These are phyloP conservation scores for Pythium dissotocum DNA, from an alignment of 352 stramenopile genomes.

Conservation along the genomic window DNA sequence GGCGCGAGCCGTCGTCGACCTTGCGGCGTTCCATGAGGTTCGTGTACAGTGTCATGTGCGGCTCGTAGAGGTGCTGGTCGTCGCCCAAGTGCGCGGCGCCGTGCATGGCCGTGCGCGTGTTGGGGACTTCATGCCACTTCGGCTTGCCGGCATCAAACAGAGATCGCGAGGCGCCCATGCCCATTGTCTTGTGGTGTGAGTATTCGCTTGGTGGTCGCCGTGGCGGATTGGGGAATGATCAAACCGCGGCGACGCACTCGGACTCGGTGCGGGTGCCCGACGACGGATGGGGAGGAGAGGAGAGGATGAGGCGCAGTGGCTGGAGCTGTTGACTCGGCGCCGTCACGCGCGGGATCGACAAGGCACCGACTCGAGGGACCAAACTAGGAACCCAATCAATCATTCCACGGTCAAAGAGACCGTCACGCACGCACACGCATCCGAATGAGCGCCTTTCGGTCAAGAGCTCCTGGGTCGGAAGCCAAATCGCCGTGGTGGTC, in stretches of 20 bases:
- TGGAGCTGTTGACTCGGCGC: constrained; percentile 4
- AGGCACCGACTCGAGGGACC: neutral
- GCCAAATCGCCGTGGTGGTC: neutral
- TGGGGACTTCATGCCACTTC: constrained; percentile 39
- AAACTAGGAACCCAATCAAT: neutral
- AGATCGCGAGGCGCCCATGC: constrained; percentile 50
- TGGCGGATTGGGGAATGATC: neutral
- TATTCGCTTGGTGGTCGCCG: constrained; percentile 5
- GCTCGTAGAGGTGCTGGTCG: constrained; percentile 29
- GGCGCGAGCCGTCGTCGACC: constrained; percentile 26
- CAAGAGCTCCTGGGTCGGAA: neutral
- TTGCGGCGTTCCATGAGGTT: constrained; percentile 40
- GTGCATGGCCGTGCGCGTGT: constrained; percentile 37
- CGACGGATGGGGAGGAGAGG: neutral
- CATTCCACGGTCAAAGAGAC: neutral
- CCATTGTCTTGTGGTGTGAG: neutral
- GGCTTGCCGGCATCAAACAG: constrained; percentile 49
- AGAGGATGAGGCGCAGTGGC: neutral
- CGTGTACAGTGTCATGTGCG: constrained; percentile 48
- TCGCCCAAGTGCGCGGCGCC: constrained; percentile 39
- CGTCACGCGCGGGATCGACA: constrained; percentile 4
- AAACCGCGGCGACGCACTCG: too few relatives aligned
- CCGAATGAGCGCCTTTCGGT: neutral
- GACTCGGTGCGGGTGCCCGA: too few relatives aligned
- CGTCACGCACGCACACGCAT: constrained; percentile 1